Conservation (phyloP, 2,329 filamentous ascomycete genomes). For the Colletotrichum gigasporum region DNA sequence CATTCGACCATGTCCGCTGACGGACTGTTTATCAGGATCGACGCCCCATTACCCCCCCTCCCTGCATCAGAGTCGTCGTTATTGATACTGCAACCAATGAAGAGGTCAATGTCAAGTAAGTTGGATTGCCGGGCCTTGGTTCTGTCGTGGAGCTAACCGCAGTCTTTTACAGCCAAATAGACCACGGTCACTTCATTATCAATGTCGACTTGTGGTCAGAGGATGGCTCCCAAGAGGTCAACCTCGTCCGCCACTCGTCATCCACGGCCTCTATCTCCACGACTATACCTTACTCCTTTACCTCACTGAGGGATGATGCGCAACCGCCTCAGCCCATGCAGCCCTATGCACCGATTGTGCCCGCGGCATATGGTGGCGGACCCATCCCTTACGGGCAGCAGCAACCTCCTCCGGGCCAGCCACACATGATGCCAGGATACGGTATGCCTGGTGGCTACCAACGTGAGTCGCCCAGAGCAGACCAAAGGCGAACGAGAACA, state of each 20-base stretch:
- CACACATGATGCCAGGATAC: constrained; percentile 16
- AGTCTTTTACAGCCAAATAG: constrained; percentile 62
- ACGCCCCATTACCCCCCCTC: constrained; percentile 93
- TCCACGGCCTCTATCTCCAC: constrained; percentile 82
- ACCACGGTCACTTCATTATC: constrained; percentile 62
- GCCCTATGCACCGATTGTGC: constrained; percentile 26
- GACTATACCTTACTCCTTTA: constrained; percentile 81
- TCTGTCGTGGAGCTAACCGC: constrained; percentile 37
- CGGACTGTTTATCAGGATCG: constrained; percentile 72
- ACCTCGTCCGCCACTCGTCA: constrained; percentile 71
- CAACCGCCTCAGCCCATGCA: constrained; percentile 35
- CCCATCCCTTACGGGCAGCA: constrained; percentile 23
- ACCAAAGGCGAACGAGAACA: background rate
- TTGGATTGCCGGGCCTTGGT: constrained; percentile 12
- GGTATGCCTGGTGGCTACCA: constrained; percentile 14
- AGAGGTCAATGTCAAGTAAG: constrained; percentile 86
- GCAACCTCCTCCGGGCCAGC: constrained; percentile 3
- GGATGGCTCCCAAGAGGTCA: constrained; percentile 71
- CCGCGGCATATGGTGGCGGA: constrained; percentile 15
- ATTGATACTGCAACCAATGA: constrained; percentile 78
- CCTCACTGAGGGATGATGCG: constrained; percentile 40
- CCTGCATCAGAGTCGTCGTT: constrained; percentile 87
- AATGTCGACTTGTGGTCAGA: constrained; percentile 77
- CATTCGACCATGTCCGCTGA: background rate
- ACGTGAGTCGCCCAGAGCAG: constrained; percentile 2